Percentiles rank a stretch among this genome's conserved stretches.
phyloP scores from a whole-genome alignment of 768 basidiomycete genomes.

The Phylloporus scabripes region DNA sequence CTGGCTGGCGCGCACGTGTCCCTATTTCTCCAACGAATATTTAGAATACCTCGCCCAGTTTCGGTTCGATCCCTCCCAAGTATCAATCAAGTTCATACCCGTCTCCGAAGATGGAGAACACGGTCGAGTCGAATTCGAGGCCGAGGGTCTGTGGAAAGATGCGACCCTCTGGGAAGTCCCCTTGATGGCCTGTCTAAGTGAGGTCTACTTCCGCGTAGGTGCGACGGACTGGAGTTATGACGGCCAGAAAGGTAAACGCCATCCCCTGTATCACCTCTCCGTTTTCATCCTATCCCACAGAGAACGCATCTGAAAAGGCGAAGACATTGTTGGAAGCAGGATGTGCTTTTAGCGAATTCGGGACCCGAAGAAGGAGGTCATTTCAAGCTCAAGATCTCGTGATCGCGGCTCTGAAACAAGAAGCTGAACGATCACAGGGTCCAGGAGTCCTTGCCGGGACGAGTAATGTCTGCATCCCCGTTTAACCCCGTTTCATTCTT shows the following conservation, averaged over 20 bases:
- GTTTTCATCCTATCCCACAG: conserved; percentile 34
- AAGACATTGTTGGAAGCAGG: conserved; percentile 53
- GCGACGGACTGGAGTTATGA: conserved; percentile 81
- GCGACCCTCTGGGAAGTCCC: conserved; percentile 96
- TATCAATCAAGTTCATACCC: conserved; percentile 61
- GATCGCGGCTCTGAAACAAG: conserved; percentile 61
- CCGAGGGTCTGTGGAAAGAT: conserved; percentile 69
- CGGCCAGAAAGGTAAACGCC: conserved; percentile 62
- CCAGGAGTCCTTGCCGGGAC: conserved; percentile 61
- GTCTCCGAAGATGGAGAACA: conserved; percentile 40
- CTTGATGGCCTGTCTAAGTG: conserved; percentile 86
- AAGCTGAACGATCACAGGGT: conserved; percentile 43
- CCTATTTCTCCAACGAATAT: conserved; percentile 68
- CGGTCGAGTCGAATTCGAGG: conserved; percentile 71
- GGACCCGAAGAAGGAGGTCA: conserved; percentile 75
- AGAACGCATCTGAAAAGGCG: conserved; percentile 69
- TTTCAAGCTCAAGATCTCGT: conserved; percentile 75
- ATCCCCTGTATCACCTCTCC: neutral
- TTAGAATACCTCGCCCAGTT: conserved; percentile 69
- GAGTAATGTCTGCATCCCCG: conserved; percentile 63
- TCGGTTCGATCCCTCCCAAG: conserved; percentile 62
- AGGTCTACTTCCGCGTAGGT: conserved; percentile 76
- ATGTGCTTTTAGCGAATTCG: conserved; percentile 80
- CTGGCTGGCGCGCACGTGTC: conserved; percentile 66
- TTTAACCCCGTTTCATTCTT: neutral